phyloP scores from a whole-genome alignment of 1,284 basidiomycete species.

The Anthracocystis panici-leucophaei region DNA sequence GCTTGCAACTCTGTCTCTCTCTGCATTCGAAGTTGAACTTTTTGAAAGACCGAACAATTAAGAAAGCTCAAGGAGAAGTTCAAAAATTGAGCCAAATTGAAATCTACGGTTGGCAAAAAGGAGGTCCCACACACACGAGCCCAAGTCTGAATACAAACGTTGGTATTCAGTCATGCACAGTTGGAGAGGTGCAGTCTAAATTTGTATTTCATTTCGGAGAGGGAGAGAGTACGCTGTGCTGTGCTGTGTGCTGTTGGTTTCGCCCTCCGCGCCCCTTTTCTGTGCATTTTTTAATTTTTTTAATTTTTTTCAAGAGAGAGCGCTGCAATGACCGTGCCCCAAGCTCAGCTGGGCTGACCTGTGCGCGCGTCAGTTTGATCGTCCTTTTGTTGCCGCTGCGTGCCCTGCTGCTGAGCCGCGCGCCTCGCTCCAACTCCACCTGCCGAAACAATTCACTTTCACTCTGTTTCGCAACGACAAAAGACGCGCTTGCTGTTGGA shows the following conservation, averaged over 20 bases:
- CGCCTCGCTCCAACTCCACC: slow-evolving; percentile 19
- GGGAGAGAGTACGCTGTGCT: not conserved
- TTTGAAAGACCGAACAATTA: slow-evolving; percentile 3
- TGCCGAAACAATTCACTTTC: not conserved
- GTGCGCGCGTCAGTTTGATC: slow-evolving; percentile 5
- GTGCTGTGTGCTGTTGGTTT: slow-evolving; percentile 1
- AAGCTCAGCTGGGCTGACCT: slow-evolving; percentile 6
- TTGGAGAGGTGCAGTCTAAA: not conserved
- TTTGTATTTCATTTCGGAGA: slow-evolving; percentile 7
- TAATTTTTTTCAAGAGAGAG: not conserved
- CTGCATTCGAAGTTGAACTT: slow-evolving; percentile 6
- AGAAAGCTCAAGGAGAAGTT: not conserved
- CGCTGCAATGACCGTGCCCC: not conserved
- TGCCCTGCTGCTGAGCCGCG: not conserved
- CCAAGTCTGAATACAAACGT: slow-evolving; percentile 5
- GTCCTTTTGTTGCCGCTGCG: not conserved
- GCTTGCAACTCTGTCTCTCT: not conserved
- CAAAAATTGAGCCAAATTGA: slow-evolving; percentile 1
- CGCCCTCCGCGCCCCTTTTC: slow-evolving; percentile 4
- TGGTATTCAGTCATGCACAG: not conserved
- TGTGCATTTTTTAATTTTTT: not conserved
- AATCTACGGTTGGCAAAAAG: not conserved
- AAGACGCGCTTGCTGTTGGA: not conserved
- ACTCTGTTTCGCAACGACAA: not conserved
- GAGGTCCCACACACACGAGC: not conserved